Evolutionary conservation across 331 rosid genomes (phyloP), one percentile per base, ranked within the genome.

Genomic region (Telfairia occidentalis): DNA sequence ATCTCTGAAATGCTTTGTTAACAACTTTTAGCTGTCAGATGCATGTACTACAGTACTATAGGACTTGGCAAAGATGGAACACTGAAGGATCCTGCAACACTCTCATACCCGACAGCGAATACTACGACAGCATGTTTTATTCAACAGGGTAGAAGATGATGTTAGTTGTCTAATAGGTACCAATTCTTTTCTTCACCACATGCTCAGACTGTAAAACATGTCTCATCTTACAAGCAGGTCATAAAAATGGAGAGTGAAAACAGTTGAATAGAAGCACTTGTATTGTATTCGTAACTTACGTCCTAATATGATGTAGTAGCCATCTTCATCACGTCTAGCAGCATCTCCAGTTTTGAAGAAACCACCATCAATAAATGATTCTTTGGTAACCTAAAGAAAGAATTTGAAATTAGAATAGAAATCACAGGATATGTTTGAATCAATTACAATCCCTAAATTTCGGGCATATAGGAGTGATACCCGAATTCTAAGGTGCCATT

Each of bases 321-420:
- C 98, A 85, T 91, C 96, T 61, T 84, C 84, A 75, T 88, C 92
- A 72, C 81, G 85, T 61, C 82, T 89, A 69, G 82, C 97, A 59
- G 98, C 88, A 80, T 94, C 97, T 77, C 98, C 98, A 16, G 98
- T 91, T 82, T 82, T 94, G 82, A 89, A 94, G 82, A 84, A 94
- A 19, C 95, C 96, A 49, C 84, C 96, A 46, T 87, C 88, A 40
- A 83, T 86, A 83, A 94, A 94, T 43, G 96, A 88, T 78, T 82
- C 87, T 80, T 82, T 87, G 0, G 97, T 94, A 59, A 85, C 87
- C 98, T 94, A 67, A 6, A 28, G 58, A 26, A 70, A 7, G 43
- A 32, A 57, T 10, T 2, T 76, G 74, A 21, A 76, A 43, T 58
- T 78, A 79, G 50, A 73, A 53, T 53, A 52, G 79, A 16, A 46